Base-by-base conservation (phyloP, 768 basidiomycete genomes). In the Lanmaoa pseudosensibilis region DNA sequence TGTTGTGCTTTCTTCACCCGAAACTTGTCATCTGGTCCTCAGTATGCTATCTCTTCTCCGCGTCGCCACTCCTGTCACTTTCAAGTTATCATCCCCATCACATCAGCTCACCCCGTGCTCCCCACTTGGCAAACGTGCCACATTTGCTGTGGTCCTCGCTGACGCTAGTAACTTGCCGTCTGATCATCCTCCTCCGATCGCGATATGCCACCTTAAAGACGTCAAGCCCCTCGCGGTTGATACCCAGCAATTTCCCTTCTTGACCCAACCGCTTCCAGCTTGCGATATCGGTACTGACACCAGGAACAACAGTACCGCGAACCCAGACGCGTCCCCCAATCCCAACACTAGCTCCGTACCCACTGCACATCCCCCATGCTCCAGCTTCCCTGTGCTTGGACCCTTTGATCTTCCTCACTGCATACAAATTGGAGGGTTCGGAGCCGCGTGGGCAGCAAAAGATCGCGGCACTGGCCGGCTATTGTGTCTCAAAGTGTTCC, bases 401-500 rank as follows among this genome's bases (percentile, higher is more conserved):
- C 69, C 69, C 18, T 72, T 71, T 44, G 63, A 60, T 36, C 48
- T 69, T 23, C 11, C 58, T 11, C 23, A 51, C 11, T 46, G 49
- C 16, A 0, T 71, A n/a, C 63, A 69, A 43, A 47, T 12, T 1
- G 69, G 69, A 15, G 57, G 38, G 3, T 71, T 59, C 45, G 71
- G 50, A 32, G 10, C 40, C 1, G 61, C 69, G 1, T 65, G 61
- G 46, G 70, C 55, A 34, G 69, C 65, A 30, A 63, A 50, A 18
- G 71, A 71, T 36, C 46, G 18, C 16, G 45, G 50, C n/a, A 67
- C 66, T 23, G 71, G 69, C 5, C 73, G 72, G 15, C 30, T 74
- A 13, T 41, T 80, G 50, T 80, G 78, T 61, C 58, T 80, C 48
- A 80, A 79, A 50, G 62, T 68, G 4, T 70, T 76, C 51, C 53